A percentile compares a stretch with the other conserved stretches of the same genome.
Conservation (phyloP, 306 rosid species). For the Senna siamea region DNA sequence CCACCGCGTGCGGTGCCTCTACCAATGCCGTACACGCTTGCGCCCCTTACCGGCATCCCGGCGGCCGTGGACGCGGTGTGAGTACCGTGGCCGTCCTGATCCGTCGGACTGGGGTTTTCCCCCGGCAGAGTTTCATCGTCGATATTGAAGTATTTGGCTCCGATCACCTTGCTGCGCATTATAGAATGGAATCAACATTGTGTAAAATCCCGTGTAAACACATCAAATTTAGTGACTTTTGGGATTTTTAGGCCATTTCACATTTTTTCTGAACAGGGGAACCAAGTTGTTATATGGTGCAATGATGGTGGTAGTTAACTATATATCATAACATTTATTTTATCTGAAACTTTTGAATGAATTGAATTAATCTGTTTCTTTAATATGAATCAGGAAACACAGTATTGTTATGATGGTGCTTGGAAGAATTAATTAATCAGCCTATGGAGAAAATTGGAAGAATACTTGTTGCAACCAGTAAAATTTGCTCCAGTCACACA, state of each 20-base stretch:
- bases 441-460: background rate
- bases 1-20: constrained; percentile 87
- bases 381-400: background rate
- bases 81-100: constrained; percentile 75
- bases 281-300: too few species aligned
- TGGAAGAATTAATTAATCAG: too few species aligned
- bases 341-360: background rate
- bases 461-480: constrained; percentile 74
- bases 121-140: background rate
- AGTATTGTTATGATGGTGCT: too few species aligned
- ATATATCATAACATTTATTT: too few species aligned
- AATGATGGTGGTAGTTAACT: too few species aligned
- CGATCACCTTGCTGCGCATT: constrained; percentile 68
- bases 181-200: too few species aligned
- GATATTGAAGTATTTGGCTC: constrained; percentile 68
- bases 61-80: constrained; percentile 75
- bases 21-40: constrained; percentile 70
- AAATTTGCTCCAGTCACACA: constrained; percentile 65
- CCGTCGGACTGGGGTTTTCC: constrained; percentile 55
- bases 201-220: too few species aligned
- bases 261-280: too few species aligned
- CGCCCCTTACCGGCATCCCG: constrained; percentile 51
- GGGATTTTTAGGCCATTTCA: too few species aligned
- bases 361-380: background rate
- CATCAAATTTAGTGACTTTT: too few species aligned